Evolutionary conservation across 192 early-diverging fungal genomes (phyloP).

Genomic region (Neocallimastix lanati): DNA sequence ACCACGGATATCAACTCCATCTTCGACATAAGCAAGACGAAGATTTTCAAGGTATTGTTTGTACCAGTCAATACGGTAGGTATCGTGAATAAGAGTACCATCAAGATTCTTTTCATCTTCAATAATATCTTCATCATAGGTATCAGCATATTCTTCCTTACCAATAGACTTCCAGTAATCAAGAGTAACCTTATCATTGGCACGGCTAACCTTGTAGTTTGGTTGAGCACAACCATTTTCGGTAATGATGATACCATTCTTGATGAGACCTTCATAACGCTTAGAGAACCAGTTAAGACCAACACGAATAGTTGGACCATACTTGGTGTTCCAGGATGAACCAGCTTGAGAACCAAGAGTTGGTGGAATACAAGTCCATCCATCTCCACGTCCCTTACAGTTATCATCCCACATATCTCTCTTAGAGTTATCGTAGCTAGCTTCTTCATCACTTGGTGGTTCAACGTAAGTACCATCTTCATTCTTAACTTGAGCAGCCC

Average conservation of each 20-base stretch:
- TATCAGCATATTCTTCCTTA: too few species aligned
- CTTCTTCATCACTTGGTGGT: not conserved
- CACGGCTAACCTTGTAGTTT: not conserved
- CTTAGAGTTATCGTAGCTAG: not conserved
- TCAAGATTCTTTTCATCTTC: too few species aligned
- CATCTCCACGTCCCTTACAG: not conserved
- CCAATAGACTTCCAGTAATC: too few species aligned
- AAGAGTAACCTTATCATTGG: too few species aligned
- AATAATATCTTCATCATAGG: too few species aligned
- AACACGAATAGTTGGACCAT: not conserved
- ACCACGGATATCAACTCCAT: conserved; percentile 7
- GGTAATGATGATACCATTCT: not conserved
- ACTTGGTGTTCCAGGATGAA: not conserved
- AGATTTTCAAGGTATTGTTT: conserved; percentile 6
- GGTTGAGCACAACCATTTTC: not conserved
- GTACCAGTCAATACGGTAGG: conserved; percentile 10
- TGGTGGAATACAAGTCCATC: not conserved
- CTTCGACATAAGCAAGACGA: conserved; percentile 6
- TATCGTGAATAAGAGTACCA: not conserved
- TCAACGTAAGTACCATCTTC: not conserved
- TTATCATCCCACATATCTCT: not conserved
- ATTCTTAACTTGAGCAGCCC: not conserved
- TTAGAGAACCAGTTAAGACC: not conserved
- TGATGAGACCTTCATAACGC: not conserved
- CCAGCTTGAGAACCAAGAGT: not conserved